Evolutionary conservation across 768 basidiomycete genomes (phyloP), one percentile per base, ranked within the genome.

Genomic region (Neoboletus brunneissimus): DNA sequence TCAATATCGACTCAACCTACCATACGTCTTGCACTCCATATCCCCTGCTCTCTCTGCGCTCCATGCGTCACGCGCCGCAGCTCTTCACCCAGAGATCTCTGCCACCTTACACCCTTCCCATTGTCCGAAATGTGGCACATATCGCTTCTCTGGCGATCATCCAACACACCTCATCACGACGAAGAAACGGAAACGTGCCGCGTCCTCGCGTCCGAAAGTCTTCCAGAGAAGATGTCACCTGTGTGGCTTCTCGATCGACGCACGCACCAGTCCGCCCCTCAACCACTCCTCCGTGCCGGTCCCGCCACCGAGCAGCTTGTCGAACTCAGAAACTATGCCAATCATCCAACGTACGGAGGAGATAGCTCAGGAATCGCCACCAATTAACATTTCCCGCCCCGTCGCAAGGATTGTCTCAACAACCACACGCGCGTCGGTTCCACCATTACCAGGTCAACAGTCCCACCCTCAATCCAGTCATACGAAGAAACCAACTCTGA

Each of bases 1-100:
- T 51, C 78, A 74, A 61, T 83, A 82, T 59, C 77, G 78, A 57
- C 70, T 76, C 40, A 70, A 77, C 13, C 64, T 88, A 18, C 76
- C 87, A 16, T 75, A 71, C 59, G 66, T 73, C 18, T 70, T 89
- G 51, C 75, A 81, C 27, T 58, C 79, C 4, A 61, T 81, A 37
- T 84, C 86, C 3, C 78, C 85, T 10, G 47, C 75, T 34, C 80
- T 91, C 47, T 80, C 89, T 15, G 87, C 88, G 38, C 73, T 87
- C 29, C 87, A 90, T 65, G 69, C 78, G 0, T 64, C 74, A 15
- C 78, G 82, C 46, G 70, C 72, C 18, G 72, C 67, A 47, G 50
- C 64, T 8, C 57, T 74, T 47, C 67, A 69, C 43, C 60, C 72
- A 59, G 64, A 68, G 31, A 47, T 61, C 42, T 68, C 70, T 23